Evolutionary conservation across 2,329 filamentous ascomycete species (phyloP).

Genomic region (Pseudogymnoascus sp.): DNA sequence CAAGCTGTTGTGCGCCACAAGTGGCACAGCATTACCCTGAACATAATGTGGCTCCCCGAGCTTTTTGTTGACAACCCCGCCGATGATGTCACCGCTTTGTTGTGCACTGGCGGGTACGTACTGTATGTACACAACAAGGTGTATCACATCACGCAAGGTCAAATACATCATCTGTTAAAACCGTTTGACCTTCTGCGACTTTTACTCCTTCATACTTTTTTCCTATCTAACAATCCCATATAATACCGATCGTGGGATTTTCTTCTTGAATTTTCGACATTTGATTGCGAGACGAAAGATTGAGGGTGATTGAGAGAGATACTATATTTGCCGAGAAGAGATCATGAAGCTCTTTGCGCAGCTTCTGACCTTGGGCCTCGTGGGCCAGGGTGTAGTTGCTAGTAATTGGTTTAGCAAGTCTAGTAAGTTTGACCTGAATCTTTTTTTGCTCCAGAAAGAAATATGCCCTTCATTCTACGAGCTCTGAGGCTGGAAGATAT

Average conservation of each 20-base stretch:
- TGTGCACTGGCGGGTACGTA: background rate
- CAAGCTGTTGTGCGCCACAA: background rate
- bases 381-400: constrained; percentile 59
- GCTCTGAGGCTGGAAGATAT: background rate
- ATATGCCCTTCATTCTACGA: background rate
- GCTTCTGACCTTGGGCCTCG: constrained; percentile 62
- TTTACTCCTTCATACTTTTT: constrained; percentile 4
- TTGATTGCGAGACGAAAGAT: background rate
- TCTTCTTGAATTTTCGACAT: background rate
- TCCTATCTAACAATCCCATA: background rate
- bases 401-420: constrained; percentile 82
- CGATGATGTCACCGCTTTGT: background rate
- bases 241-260: background rate
- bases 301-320: background rate
- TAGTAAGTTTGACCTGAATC: constrained; percentile 49
- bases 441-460: background rate
- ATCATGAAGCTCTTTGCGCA: constrained; percentile 72
- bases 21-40: background rate
- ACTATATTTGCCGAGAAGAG: constrained; percentile 10
- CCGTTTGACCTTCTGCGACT: background rate
- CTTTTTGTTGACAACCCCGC: constrained; percentile 6
- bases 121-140: background rate
- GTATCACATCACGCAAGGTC: constrained; percentile 4
- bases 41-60: background rate
- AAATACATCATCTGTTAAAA: constrained; percentile 3